These are phyloP conservation scores for Aspergillus affinis DNA, from an alignment of 495 filamentous ascomycete genomes.

Conservation along the genomic window DNA sequence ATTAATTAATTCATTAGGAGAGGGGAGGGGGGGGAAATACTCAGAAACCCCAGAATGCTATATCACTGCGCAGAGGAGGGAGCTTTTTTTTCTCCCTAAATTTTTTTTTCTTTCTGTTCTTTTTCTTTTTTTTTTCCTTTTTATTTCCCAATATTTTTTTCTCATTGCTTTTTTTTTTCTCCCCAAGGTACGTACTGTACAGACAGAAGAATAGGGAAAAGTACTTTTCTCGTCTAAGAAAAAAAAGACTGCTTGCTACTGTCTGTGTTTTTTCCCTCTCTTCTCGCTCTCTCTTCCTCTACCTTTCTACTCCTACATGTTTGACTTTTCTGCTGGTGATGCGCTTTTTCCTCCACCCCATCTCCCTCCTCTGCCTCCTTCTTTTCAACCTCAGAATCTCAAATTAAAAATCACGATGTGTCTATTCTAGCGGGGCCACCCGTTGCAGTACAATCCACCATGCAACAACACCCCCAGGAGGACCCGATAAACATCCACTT, in stretches of 20 bases:
- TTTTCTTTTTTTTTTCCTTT: neutral
- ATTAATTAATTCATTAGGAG: conserved; percentile 8
- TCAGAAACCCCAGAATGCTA: neutral
- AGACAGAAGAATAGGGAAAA: neutral
- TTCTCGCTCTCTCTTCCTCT: conserved; percentile 12
- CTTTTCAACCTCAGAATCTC: neutral
- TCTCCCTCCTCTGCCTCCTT: conserved; percentile 4
- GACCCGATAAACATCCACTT: neutral
- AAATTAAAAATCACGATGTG: neutral
- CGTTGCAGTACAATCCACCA: conserved; percentile 2
- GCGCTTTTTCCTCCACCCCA: conserved; percentile 8
- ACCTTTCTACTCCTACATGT: conserved; percentile 6
- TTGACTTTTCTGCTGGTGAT: neutral
- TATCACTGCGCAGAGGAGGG: neutral
- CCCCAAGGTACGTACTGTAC: neutral
- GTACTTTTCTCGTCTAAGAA: neutral
- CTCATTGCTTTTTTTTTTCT: neutral
- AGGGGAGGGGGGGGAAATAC: neutral
- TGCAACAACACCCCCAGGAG: conserved; percentile 4
- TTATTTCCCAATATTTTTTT: neutral
- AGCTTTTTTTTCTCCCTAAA: no score
- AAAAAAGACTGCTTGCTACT: conserved; percentile 1
- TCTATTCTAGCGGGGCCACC: conserved; percentile 6
- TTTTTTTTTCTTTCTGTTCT: neutral
- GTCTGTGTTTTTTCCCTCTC: conserved; percentile 12